phyloP scores from a whole-genome alignment of 768 basidiomycete species.

The Trametes elegans region DNA sequence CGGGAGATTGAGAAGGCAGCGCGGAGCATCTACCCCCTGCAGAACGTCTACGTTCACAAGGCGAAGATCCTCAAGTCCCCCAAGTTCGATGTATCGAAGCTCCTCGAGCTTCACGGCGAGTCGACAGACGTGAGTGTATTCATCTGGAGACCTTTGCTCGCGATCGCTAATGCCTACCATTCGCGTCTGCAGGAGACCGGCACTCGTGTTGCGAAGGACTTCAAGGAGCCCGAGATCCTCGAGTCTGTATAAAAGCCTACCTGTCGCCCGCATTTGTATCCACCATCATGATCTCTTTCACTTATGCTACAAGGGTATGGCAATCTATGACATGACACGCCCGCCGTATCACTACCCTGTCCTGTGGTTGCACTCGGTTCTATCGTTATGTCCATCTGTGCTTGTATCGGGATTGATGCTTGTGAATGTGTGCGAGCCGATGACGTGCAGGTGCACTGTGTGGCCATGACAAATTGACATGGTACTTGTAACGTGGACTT shows the following conservation, averaged over 20 bases:
- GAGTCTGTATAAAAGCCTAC: constrained; percentile 75
- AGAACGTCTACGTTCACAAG: constrained; percentile 99
- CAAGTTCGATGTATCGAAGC: constrained; percentile 93
- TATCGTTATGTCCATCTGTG: constrained; percentile 1
- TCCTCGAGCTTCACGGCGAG: constrained; percentile 96
- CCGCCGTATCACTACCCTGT: constrained; percentile 2
- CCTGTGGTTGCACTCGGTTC: not conserved
- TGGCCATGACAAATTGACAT: too few relatives aligned
- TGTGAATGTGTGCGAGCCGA: not conserved
- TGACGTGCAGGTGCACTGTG: too few relatives aligned
- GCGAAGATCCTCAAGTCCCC: constrained; percentile 99
- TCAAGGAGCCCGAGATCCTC: constrained; percentile 95
- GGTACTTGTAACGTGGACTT: too few relatives aligned
- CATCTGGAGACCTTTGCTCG: not conserved
- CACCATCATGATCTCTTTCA: constrained; percentile 31
- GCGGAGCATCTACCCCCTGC: constrained; percentile 95
- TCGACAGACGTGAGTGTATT: constrained; percentile 76
- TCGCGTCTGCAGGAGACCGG: constrained; percentile 77
- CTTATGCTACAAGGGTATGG: constrained; percentile 39
- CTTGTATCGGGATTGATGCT: not conserved
- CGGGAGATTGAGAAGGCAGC: constrained; percentile 99
- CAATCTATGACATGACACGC: constrained; percentile 37
- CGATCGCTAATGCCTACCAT: constrained; percentile 18
- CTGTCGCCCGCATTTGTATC: constrained; percentile 38
- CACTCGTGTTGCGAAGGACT: constrained; percentile 90